Evolutionary conservation across 2,329 filamentous ascomycete genomes (phyloP).

Genomic region (Epichloe uncinata): DNA sequence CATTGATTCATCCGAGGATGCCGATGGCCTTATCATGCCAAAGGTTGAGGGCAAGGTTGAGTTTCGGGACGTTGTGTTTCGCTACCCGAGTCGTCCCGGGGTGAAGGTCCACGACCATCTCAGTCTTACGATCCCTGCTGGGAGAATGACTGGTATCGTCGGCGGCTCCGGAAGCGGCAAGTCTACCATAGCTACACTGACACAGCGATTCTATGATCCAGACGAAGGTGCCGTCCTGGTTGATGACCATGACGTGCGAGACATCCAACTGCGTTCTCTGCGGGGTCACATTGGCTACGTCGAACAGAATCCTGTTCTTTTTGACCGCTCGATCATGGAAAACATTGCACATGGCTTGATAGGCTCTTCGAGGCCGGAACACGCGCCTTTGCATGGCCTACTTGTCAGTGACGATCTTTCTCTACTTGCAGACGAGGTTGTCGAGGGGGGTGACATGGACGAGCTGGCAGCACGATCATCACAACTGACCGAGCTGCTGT

Average conservation of each 20-base stretch:
- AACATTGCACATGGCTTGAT: conserved; percentile 33
- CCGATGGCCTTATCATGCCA: neutral
- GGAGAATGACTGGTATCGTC: conserved; percentile 56
- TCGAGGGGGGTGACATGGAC: neutral
- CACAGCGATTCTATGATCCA: conserved; percentile 53
- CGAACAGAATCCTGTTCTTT: conserved; percentile 48
- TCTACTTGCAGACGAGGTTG: neutral
- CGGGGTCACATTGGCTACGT: conserved; percentile 42
- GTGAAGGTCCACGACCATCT: conserved; percentile 40
- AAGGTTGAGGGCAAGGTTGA: neutral
- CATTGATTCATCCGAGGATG: neutral
- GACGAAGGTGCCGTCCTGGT: conserved; percentile 24
- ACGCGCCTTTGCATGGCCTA: conserved; percentile 26
- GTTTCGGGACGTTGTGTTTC: conserved; percentile 15
- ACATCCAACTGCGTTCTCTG: conserved; percentile 45
- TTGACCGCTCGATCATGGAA: conserved; percentile 42
- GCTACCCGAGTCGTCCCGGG: conserved; percentile 30
- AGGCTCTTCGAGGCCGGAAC: conserved; percentile 26
- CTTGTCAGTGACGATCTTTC: neutral
- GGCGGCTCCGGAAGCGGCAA: conserved; percentile 56
- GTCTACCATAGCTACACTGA: conserved; percentile 51
- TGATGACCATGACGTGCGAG: conserved; percentile 30
- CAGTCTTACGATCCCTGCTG: conserved; percentile 27
- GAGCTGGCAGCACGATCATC: neutral
- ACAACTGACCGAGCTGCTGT: neutral